Conservation (phyloP, 768 basidiomycete species). For the Daedaleopsis sinensis region DNA sequence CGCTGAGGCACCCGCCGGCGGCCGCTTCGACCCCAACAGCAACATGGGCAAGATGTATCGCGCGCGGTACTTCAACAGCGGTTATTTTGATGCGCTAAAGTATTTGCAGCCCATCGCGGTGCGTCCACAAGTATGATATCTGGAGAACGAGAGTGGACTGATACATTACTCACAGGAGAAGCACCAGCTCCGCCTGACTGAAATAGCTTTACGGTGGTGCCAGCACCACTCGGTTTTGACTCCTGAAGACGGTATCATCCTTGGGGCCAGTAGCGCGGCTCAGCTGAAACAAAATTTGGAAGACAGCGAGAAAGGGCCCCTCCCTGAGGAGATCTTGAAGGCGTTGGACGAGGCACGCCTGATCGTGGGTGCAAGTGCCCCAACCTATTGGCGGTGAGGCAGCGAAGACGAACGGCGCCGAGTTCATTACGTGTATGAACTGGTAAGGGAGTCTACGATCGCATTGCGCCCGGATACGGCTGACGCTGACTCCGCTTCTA, state of each 20-base stretch:
- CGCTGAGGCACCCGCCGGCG: conserved; percentile 37
- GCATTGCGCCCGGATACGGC: background rate
- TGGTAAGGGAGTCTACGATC: background rate
- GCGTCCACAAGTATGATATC: conserved; percentile 16
- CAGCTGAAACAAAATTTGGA: conserved; percentile 49
- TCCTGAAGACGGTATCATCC: conserved; percentile 47
- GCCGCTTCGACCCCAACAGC: conserved; percentile 45
- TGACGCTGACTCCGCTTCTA: too few species aligned
- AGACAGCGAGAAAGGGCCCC: conserved; percentile 54
- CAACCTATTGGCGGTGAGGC: conserved; percentile 28
- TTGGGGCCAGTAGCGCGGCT: conserved; percentile 49
- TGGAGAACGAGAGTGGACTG: background rate
- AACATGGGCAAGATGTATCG: conserved; percentile 48
- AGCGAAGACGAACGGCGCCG: background rate
- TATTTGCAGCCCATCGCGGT: conserved; percentile 45
- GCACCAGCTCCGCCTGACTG: conserved; percentile 49
- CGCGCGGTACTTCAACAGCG: conserved; percentile 45
- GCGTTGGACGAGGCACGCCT: conserved; percentile 53
- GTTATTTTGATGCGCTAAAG: conserved; percentile 47
- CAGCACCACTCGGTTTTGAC: conserved; percentile 56
- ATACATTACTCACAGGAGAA: conserved; percentile 36
- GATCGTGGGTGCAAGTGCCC: conserved; percentile 35
- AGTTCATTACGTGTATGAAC: background rate
- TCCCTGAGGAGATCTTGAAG: conserved; percentile 53
- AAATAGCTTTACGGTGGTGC: conserved; percentile 64